phyloP scores from a whole-genome alignment of 139 green algal species.

The Auxenochlorella pyrenoidosa region DNA sequence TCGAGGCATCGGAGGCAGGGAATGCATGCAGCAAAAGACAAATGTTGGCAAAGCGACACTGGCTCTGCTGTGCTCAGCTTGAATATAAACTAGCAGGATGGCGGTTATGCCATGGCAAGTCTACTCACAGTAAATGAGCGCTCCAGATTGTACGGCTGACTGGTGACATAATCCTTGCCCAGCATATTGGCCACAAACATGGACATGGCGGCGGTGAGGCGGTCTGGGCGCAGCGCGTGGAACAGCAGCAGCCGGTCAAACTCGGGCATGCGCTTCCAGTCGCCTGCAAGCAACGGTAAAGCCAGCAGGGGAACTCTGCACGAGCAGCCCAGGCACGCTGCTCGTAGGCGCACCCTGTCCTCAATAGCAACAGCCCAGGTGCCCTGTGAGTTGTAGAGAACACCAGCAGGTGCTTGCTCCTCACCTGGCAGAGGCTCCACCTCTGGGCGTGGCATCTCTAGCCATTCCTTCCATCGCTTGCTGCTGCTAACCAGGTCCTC shows the following conservation, averaged over 20 bases:
- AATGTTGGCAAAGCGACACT: too few species aligned
- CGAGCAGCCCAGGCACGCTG: too few species aligned
- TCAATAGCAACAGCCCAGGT: too few species aligned
- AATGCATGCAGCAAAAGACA: background rate
- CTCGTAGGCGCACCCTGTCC: too few species aligned
- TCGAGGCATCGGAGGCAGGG: background rate
- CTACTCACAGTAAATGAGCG: constrained; percentile 57
- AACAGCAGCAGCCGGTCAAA: constrained; percentile 88
- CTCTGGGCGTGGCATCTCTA: constrained; percentile 89
- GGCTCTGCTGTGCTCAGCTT: too few species aligned
- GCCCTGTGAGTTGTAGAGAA: background rate
- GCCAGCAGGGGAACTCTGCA: background rate
- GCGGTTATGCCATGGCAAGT: background rate
- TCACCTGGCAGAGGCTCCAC: constrained; percentile 85
- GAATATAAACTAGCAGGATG: background rate
- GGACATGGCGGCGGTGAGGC: constrained; percentile 83
- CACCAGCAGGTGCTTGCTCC: background rate
- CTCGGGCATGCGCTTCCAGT: constrained; percentile 93
- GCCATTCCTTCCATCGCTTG: constrained; percentile 94
- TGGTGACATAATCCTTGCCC: constrained; percentile 66
- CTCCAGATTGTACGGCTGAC: constrained; percentile 86
- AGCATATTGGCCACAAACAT: constrained; percentile 86
- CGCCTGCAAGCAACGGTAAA: constrained; percentile 41
- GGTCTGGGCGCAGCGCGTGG: constrained; percentile 86
- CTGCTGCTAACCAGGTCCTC: constrained; percentile 84